Base-by-base conservation (phyloP, 2,329 filamentous ascomycete species). In the Colletotrichum kahawae region DNA sequence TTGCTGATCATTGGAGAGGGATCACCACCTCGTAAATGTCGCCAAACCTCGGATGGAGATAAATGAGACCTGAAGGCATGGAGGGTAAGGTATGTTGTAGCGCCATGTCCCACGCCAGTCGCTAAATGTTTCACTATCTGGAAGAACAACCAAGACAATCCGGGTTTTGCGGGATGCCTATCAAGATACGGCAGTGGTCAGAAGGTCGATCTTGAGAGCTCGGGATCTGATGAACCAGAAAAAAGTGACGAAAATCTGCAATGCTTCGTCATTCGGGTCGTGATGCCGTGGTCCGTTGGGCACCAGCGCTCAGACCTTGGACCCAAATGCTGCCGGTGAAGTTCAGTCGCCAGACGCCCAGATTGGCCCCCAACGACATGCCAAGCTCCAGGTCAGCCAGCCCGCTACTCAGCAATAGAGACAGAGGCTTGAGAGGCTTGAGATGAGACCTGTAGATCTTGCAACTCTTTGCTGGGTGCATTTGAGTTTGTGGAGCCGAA, bases 361-460 rank as follows among this genome's bases (percentile, higher is more conserved):
- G 31, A 29, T 21, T 67, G 63, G 69, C 56, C 72, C 68, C 69
- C 72, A 63, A 75, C 16, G 43, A 56, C 21, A 59, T 13, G 54
- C 60, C 67, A 54, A 63, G 57, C 27, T 38, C 18, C 34, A 62
- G 60, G 67, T 57, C 36, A 66, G 16, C 56, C 60, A 51, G 60
- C 29, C 59, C 21, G 16, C 33, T 65, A 14, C 29, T 70, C 34
- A 59, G 64, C 43, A 74, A 59, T 48, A 54, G 60, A 64, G 59
- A 65, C 60, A 38, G 57, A 51, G 64, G 71, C 66, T 63, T 64
- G 67, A 63, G 60, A 75, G 56, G 72, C 68, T 66, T 75, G 62
- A 75, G 72, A 75, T 75, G 69, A 75, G 62, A 67, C 72, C 63
- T 34, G 63, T 72, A 75, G 72, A 75, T 75, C 69, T 63, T 72